Base-by-base conservation (phyloP, 2,329 filamentous ascomycete genomes). In the Endothia cerciana region DNA sequence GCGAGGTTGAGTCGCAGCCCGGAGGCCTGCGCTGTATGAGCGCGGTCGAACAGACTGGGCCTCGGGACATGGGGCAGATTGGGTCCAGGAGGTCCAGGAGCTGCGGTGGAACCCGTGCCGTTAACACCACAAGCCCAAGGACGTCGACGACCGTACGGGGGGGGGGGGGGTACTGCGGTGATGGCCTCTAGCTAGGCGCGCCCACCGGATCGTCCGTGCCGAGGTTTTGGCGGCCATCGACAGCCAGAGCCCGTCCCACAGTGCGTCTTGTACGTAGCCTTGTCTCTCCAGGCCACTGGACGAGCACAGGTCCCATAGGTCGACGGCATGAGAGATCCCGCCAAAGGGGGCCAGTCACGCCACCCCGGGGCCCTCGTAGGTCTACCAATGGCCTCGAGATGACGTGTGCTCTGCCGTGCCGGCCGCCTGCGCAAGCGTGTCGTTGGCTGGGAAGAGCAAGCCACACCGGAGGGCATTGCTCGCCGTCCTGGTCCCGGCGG, bases 391-490 rank as follows among this genome's bases (percentile, higher is more conserved):
- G 10, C 45, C 25, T 51, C 47, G 47, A 51, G 22, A 28, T 49
- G 25, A 25, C 4, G n/a, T 25, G 11, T 17, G 5, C 28, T 7
- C 4, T 51, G 47, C 3, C 7, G 2, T 51, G 33, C 33, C 33
- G 10, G 33, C 10, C 33, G 10, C 33, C 33, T 36, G 33, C 33
- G 10, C 33, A 36, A 36, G 10, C 6, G 33, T 36, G 33, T 36
- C 33, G 33, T 36, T 36, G 33, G 10, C 33, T 36, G 33, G 10
- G 10, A 36, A 10, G 10, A 36, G 33, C 33, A 36, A 58, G 60
- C 60, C 60, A 63, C 60, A 63, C 17, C n/a, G 13, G 60, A 55
- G 30, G 36, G 47, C 43, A 22, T 36, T 28, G 25, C 10, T 22
- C 53, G 30, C 5, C 40, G 15, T 11, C 28, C 45, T 28, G n/a